These are phyloP conservation scores for Lunularia cruciata DNA, from an alignment of 225 moss, liverwort and hornwort species.

Conservation along the genomic window DNA sequence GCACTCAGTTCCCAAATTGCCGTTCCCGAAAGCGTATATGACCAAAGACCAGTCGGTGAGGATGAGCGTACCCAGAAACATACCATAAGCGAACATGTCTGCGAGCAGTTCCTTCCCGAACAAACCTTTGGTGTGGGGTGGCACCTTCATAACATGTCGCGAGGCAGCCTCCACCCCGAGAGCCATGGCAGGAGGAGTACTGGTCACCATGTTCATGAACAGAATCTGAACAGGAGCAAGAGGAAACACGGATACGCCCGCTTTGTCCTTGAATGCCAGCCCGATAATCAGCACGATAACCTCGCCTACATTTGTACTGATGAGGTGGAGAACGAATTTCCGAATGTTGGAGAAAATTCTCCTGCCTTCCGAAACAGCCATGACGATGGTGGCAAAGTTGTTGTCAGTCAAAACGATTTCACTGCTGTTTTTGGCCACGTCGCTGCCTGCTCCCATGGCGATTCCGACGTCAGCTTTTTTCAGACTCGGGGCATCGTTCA, in stretches of 20 bases:
- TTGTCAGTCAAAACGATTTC: slow-evolving; percentile 50
- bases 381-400: slow-evolving; percentile 61
- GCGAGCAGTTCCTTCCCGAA: slow-evolving; percentile 13
- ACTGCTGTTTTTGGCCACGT: slow-evolving; percentile 49
- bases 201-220: slow-evolving; percentile 52
- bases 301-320: slow-evolving; percentile 14
- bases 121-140: slow-evolving; percentile 19
- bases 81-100: slow-evolving; percentile 21
- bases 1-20: slow-evolving; percentile 1
- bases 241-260: slow-evolving; percentile 34
- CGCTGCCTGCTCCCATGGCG: slow-evolving; percentile 58
- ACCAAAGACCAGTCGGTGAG: slow-evolving; percentile 15
- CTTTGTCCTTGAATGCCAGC: slow-evolving; percentile 12
- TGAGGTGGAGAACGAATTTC: slow-evolving; percentile 19
- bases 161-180: slow-evolving; percentile 43
- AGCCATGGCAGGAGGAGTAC: slow-evolving; percentile 59
- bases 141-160: slow-evolving; percentile 5
- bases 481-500: slow-evolving; percentile 57
- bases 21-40: slow-evolving; percentile 18
- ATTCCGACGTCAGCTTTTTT: slow-evolving; percentile 60
- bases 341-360: slow-evolving; percentile 23
- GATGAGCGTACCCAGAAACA: slow-evolving; percentile 10
- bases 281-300: slow-evolving; percentile 24
- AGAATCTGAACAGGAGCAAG: slow-evolving; percentile 52
- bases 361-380: slow-evolving; percentile 43